Evolutionary conservation across 148 eudicot genomes (phyloP), one percentile per base, ranked within the genome.

Genomic region (Beta vulgaris): DNA sequence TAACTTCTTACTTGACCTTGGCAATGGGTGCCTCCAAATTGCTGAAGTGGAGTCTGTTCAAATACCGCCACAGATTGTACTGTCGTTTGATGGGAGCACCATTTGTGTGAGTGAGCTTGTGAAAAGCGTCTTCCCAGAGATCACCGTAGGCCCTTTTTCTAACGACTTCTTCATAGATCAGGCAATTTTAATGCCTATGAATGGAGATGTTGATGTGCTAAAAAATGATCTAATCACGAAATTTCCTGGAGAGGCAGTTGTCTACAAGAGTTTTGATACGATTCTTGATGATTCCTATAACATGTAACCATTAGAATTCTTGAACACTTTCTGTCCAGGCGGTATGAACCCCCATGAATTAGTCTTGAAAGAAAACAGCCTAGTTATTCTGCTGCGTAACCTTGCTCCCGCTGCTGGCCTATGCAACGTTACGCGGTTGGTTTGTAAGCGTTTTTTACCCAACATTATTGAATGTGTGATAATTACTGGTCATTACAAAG

Each of bases 341-440:
- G 73, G 61, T 14, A 71, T 71, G 60, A 71, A 42, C 31, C 34
- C 73, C 4, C 43, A 51, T 53, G 29, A 71, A 12, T 29, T 71
- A 1, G 35, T 71, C 10, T 5, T 71, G 3, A 51, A 35, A 53
- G 2, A 64, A n/a, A n/a, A n/a, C n/a, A n/a, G n/a, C n/a, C n/a
- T n/a, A n/a, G n/a, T n/a, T n/a, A n/a, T n/a, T n/a, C n/a, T n/a
- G n/a, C n/a, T n/a, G n/a, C n/a, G n/a, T n/a, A n/a, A n/a, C n/a
- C n/a, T n/a, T n/a, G n/a, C n/a, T n/a, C n/a, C n/a, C n/a, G n/a
- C n/a, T n/a, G n/a, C n/a, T n/a, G n/a, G n/a, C n/a, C n/a, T n/a
- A n/a, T n/a, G n/a, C n/a, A n/a, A n/a, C n/a, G n/a, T n/a, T n/a
- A n/a, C n/a, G n/a, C n/a, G n/a, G n/a, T n/a, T n/a, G n/a, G n/a